Base-by-base conservation (phyloP, 129 eudicot species). In the Artemisia tridentata region DNA sequence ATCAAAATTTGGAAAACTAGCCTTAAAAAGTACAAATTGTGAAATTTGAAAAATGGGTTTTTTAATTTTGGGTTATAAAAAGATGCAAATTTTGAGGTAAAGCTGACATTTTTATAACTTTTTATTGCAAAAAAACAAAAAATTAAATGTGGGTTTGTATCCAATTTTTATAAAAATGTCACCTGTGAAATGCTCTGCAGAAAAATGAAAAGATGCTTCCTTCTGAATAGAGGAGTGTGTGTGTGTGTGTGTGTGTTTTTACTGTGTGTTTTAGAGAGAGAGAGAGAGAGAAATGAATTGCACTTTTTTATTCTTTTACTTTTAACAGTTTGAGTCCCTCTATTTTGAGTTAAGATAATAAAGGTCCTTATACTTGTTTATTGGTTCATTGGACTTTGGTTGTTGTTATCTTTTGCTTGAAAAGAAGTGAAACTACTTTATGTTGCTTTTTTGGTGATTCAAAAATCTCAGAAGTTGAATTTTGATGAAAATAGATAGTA, bases 91-190 rank as follows among this genome's bases (percentile, higher is more conserved):
- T 38, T 7, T 7, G 11, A 38, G 11, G 11, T 7, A 38, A 38
- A 38, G 45, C 10, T 38, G 45, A 38, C 45, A 38, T 38, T 38
- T 38, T 38, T 38, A 38, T 38, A 2, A 31, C 7, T 34, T 34
- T 34, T 34, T 34, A 34, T 34, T 34, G 41, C 11, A 38, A 38
- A 38, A 38, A 38, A 7, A 7, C 70, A 50, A 60, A 72, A 63
- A 50, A 55, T 64, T 72, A 67, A 75, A 61, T 47, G 56, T 68
- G 75, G 56, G 20, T 69, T 46, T 25, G 80, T 80, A 80, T 80
- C 80, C 79, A 80, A 75, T 12, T 38, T 29, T 4, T 23, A 61
- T 29, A 18, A 12, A 61, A 29, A 14, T 19, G 57, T 57, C 45
- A 38, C 45, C 45, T 7, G 45, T 38, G 45, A 38, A 38, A 38